These are phyloP conservation scores for Suillus tomentosus DNA, from an alignment of 768 basidiomycete species.

Conservation along the genomic window DNA sequence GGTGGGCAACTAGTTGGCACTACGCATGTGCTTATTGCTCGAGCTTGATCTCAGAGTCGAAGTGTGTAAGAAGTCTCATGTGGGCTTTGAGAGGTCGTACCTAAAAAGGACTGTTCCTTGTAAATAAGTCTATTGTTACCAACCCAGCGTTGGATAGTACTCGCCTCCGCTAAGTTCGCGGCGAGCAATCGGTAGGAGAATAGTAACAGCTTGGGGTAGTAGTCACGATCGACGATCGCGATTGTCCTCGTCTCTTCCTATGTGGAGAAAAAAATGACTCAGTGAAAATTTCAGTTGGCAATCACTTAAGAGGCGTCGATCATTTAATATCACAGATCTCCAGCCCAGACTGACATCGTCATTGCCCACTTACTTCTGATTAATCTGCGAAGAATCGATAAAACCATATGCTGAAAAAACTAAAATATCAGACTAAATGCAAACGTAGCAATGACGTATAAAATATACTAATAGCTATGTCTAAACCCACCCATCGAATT, in stretches of 20 bases:
- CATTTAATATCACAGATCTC: not conserved
- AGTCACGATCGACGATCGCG: not conserved
- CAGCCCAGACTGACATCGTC: not conserved
- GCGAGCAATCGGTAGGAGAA: not conserved
- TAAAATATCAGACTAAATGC: not conserved
- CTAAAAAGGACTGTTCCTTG: not conserved
- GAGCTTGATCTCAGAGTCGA: not conserved
- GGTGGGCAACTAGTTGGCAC: not conserved
- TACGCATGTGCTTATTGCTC: too few species aligned
- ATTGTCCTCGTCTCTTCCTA: not conserved
- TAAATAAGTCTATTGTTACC: not conserved
- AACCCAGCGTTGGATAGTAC: not conserved
- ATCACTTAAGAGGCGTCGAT: not conserved
- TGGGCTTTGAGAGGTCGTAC: not conserved
- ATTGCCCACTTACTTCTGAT: not conserved
- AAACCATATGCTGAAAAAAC: not conserved
- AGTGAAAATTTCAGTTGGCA: not conserved
- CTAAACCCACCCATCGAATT: not conserved
- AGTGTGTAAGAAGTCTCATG: not conserved
- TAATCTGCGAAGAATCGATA: not conserved
- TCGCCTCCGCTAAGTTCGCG: not conserved
- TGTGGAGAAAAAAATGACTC: not conserved
- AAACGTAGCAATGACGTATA: not conserved
- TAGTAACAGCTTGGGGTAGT: not conserved
- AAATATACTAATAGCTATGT: not conserved